A percentile compares a stretch with the other conserved stretches of the same genome.
Evolutionary conservation across 257 asterid species (phyloP).

Genomic region (Verbena officinalis): DNA sequence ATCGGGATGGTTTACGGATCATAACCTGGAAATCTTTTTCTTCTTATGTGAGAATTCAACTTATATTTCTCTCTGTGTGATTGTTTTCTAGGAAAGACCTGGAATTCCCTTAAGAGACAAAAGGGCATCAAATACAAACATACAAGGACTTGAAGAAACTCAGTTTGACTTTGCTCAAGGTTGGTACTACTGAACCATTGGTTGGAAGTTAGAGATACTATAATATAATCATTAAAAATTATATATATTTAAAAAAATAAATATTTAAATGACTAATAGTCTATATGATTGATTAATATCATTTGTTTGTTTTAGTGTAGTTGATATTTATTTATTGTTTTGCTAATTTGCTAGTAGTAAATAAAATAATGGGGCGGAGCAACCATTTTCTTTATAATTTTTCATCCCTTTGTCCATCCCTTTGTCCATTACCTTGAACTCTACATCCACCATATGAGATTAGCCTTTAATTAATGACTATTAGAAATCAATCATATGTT

Average conservation of each 20-base stretch:
- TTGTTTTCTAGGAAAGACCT: constrained; percentile 9
- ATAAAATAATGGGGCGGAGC: constrained; percentile 61
- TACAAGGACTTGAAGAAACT: constrained; percentile 29
- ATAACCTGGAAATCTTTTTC: constrained; percentile 23
- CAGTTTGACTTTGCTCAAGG: constrained; percentile 46
- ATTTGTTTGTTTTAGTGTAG: constrained; percentile 42
- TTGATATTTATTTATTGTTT: constrained; percentile 32
- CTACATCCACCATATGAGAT: constrained; percentile 49
- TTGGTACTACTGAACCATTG: constrained; percentile 34
- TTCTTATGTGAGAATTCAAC: not conserved
- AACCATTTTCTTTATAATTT: constrained; percentile 40
- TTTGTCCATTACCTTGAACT: constrained; percentile 54
- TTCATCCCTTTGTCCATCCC: constrained; percentile 47
- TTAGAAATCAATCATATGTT: constrained; percentile 19
- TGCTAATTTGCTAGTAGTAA: too few species aligned
- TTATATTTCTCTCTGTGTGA: not conserved
- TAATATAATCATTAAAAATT: constrained; percentile 21
- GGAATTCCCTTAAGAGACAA: constrained; percentile 30
- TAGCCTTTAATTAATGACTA: constrained; percentile 30
- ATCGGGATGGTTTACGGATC: constrained; percentile 38
- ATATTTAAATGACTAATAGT: constrained; percentile 24
- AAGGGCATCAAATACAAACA: constrained; percentile 34
- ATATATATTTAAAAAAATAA: constrained; percentile 13
- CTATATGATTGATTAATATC: constrained; percentile 34
- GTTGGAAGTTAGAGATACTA: constrained; percentile 32